Evolutionary conservation across 1,284 basidiomycete species (phyloP).

Genomic region (Anthracocystis setariae): DNA sequence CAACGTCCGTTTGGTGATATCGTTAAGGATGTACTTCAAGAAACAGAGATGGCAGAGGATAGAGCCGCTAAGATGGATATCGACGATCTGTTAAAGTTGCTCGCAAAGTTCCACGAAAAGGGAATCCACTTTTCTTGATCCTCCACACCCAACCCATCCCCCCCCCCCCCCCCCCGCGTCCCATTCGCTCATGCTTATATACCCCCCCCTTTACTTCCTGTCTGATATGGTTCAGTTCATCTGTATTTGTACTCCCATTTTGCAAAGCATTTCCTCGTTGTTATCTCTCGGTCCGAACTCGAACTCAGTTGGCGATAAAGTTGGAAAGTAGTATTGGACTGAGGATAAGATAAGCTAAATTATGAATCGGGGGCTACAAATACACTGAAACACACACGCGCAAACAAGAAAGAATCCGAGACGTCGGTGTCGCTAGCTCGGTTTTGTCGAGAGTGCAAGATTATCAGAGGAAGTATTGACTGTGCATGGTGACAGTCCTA

Average conservation of each 20-base stretch:
- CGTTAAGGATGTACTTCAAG: conserved; percentile 80
- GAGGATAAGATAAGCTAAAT: neutral
- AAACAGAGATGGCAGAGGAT: conserved; percentile 76
- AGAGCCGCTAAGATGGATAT: conserved; percentile 85
- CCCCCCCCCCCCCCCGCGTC: too few relatives aligned
- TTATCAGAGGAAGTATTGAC: conserved; percentile 41
- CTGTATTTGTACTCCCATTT: conserved; percentile 26
- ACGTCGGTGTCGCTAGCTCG: too few relatives aligned
- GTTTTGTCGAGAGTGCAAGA: too few relatives aligned
- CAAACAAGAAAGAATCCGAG: too few relatives aligned
- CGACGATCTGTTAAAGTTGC: conserved; percentile 80
- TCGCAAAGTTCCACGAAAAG: conserved; percentile 82
- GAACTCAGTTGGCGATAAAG: too few relatives aligned
- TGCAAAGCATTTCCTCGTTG: conserved; percentile 10
- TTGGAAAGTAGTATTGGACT: too few relatives aligned
- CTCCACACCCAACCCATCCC: neutral
- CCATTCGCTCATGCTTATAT: too few relatives aligned
- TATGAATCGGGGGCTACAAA: conserved; percentile 19
- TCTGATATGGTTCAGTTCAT: neutral
- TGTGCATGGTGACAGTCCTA: conserved; percentile 35
- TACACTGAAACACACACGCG: conserved; percentile 10
- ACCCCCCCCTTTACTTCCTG: neutral
- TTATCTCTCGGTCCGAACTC: neutral
- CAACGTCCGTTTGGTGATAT: conserved; percentile 67
- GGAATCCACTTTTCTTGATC: conserved; percentile 82